Conservation (phyloP, 2,329 filamentous ascomycete species). For the Orbilia quercus region DNA sequence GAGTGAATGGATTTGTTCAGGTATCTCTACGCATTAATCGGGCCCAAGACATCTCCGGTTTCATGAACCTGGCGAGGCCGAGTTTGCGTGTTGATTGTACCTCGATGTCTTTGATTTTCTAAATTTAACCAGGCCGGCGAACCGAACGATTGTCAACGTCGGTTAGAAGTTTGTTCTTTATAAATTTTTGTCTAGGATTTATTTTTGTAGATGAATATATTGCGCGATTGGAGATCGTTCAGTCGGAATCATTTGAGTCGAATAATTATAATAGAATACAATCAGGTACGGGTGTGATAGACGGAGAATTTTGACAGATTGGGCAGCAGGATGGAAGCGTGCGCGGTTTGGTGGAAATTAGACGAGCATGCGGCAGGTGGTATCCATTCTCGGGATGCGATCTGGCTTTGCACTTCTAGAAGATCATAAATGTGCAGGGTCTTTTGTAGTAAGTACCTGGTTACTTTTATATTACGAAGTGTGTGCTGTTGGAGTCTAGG, state of each 20-base stretch:
- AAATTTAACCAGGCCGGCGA: slow-evolving; percentile 49
- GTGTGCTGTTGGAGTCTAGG: slow-evolving; percentile 5
- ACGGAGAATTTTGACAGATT: slow-evolving; percentile 15
- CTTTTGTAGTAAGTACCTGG: not conserved
- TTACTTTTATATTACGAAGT: too few relatives aligned
- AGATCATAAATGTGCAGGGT: slow-evolving; percentile 1
- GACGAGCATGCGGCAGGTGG: slow-evolving; percentile 24
- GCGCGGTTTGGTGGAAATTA: slow-evolving; percentile 22
- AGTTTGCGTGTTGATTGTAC: slow-evolving; percentile 23
- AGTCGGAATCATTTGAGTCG: slow-evolving; percentile 2
- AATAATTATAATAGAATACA: too few relatives aligned
- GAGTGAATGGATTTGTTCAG: too few relatives aligned
- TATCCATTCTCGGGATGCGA: slow-evolving; percentile 9
- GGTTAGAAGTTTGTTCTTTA: too few relatives aligned
- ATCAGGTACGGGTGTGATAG: too few relatives aligned
- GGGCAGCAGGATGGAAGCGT: slow-evolving; percentile 1
- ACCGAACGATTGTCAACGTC: not conserved
- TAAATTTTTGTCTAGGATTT: too few relatives aligned
- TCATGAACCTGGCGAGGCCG: slow-evolving; percentile 16
- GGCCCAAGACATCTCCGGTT: slow-evolving; percentile 34
- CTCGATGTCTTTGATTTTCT: slow-evolving; percentile 20
- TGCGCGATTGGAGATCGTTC: not conserved
- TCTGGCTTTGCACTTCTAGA: slow-evolving; percentile 28
- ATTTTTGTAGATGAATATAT: not conserved
- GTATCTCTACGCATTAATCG: slow-evolving; percentile 33